phyloP scores from a whole-genome alignment of 176 grass and related monocot genomes.

The Cenchrus americanus region DNA sequence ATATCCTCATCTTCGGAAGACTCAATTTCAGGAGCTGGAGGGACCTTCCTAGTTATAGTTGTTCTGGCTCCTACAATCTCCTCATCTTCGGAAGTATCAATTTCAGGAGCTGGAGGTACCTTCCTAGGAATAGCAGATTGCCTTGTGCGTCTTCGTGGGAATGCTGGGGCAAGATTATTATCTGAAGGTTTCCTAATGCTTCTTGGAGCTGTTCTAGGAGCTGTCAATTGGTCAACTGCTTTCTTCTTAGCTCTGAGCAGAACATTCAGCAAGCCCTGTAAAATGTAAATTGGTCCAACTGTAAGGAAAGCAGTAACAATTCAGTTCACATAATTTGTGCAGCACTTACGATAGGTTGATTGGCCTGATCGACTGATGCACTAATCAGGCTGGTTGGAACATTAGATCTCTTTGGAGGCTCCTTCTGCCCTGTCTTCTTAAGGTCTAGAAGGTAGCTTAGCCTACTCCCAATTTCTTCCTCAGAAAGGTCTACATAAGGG shows the following conservation, averaged over 20 bases:
- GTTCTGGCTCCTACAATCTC: neutral
- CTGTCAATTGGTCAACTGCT: neutral
- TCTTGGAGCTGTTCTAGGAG: too few relatives aligned
- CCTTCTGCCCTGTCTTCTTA: neutral
- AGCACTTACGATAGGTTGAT: neutral
- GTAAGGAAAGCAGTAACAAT: neutral
- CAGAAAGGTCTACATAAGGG: constrained; percentile 6
- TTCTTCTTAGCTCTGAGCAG: neutral
- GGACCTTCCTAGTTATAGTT: neutral
- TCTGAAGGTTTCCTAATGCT: neutral
- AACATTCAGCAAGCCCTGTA: neutral
- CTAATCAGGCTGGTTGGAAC: constrained; percentile 11
- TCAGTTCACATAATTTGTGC: neutral
- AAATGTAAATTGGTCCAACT: neutral
- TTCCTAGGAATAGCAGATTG: constrained; percentile 4
- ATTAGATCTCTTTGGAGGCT: neutral
- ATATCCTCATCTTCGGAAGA: neutral
- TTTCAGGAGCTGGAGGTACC: constrained; percentile 2
- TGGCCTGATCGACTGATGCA: neutral
- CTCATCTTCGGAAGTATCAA: neutral
- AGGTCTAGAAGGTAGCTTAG: constrained; percentile 24
- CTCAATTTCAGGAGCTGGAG: neutral
- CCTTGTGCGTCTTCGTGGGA: constrained; percentile 17
- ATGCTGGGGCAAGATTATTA: neutral
- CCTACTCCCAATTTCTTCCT: constrained; percentile 1